Conservation (phyloP, 2,329 filamentous ascomycete species). For the Coniochaeta prunicola region DNA sequence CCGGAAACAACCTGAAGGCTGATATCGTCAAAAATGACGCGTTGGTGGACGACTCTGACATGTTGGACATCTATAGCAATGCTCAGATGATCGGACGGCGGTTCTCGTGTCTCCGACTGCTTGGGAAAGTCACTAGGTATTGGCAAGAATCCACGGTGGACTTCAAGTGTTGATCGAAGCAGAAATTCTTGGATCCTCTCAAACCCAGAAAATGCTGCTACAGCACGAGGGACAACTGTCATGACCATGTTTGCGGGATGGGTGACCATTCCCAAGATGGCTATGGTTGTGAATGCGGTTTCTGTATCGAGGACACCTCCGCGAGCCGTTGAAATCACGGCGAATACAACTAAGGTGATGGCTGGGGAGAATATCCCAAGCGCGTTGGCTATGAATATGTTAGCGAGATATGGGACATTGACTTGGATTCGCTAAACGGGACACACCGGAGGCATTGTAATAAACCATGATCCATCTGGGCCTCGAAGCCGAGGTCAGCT, state of each 20-base stretch:
- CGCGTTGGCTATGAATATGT: constrained; percentile 25
- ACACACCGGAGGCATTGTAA: not conserved
- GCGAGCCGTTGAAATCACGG: constrained; percentile 14
- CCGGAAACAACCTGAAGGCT: constrained; percentile 14
- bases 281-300: constrained; percentile 32
- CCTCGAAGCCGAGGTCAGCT: not conserved
- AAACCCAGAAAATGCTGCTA: constrained; percentile 25
- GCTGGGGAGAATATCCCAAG: constrained; percentile 33
- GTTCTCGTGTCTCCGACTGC: no score
- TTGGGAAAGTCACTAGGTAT: not conserved
- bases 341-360: constrained; percentile 28
- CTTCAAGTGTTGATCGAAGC: constrained; percentile 10
- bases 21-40: constrained; percentile 17
- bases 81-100: no score
- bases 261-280: constrained; percentile 29
- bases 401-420: not conserved
- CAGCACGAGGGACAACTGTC: constrained; percentile 27
- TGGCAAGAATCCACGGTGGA: not conserved
- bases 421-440: no score
- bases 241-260: constrained; percentile 37
- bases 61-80: no score
- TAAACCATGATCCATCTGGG: not conserved
- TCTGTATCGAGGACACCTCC: constrained; percentile 20
- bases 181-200: constrained; percentile 30
- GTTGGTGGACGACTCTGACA: no score